Percentiles rank a stretch among this genome's conserved stretches.
Conservation (phyloP, 2,329 filamentous ascomycete species). For the Aureobasidium sp. region DNA sequence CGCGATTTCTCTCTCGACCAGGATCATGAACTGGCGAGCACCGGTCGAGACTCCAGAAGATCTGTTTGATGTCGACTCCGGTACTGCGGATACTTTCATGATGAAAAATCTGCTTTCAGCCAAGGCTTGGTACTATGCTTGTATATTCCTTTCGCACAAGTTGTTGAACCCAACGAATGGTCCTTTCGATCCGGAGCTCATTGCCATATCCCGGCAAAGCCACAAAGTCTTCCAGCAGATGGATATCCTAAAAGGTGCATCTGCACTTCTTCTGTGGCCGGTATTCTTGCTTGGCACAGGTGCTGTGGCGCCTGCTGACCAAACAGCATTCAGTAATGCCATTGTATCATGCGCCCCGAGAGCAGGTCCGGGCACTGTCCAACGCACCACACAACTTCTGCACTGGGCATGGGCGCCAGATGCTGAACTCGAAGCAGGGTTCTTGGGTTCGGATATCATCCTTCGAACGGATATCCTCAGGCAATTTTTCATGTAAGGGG, state of each 20-base stretch:
- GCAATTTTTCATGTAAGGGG: not conserved
- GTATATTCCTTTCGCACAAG: not conserved
- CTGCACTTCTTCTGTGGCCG: not conserved
- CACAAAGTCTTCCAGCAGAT: conserved; percentile 3
- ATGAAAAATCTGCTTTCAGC: conserved; percentile 2
- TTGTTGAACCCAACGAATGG: not conserved
- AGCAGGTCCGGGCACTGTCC: not conserved
- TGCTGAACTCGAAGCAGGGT: not conserved
- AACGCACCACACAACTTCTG: not conserved
- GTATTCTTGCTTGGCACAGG: not conserved
- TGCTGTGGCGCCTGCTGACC: not conserved
- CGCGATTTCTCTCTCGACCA: not conserved
- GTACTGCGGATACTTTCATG: not conserved
- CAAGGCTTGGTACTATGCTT: not conserved
- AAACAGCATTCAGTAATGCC: not conserved
- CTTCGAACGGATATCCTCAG: conserved; percentile 3
- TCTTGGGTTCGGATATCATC: conserved; percentile 1
- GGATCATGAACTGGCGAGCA: not conserved
- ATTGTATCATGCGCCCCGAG: not conserved
- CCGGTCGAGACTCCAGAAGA: conserved; percentile 1
- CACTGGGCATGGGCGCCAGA: not conserved
- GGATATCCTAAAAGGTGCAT: not conserved
- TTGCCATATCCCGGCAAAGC: not conserved
- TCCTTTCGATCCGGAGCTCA: conserved; percentile 1
- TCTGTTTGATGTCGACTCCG: not conserved